Evolutionary conservation across 495 filamentous ascomycete species (phyloP).

Genomic region (Penicillium argentinense): DNA sequence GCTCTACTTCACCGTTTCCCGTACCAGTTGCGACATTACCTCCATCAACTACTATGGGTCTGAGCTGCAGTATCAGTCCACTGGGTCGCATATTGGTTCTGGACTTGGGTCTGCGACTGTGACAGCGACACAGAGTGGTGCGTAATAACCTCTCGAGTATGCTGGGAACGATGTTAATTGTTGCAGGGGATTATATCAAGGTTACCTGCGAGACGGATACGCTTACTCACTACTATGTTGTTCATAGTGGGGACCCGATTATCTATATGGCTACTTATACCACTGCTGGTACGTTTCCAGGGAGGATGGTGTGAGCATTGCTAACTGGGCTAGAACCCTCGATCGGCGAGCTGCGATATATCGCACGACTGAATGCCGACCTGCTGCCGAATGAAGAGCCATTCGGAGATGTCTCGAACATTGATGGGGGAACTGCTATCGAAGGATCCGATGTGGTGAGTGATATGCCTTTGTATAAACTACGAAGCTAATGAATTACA

Average conservation of each 20-base stretch:
- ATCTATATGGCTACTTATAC: constrained; percentile 67
- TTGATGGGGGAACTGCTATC: constrained; percentile 46
- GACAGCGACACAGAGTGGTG: constrained; percentile 41
- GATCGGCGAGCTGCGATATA: constrained; percentile 64
- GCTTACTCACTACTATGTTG: constrained; percentile 63
- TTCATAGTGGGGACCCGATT: constrained; percentile 55
- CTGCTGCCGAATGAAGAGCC: constrained; percentile 54
- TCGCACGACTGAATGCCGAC: constrained; percentile 57
- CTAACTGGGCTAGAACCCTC: constrained; percentile 41
- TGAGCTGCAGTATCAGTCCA: constrained; percentile 54
- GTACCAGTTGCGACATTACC: constrained; percentile 60
- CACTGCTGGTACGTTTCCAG: constrained; percentile 34
- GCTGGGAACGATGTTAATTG: background rate
- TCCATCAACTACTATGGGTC: constrained; percentile 59
- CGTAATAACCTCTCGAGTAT: background rate
- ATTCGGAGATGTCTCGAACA: constrained; percentile 51
- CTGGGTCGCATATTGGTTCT: constrained; percentile 58
- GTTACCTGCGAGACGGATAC: constrained; percentile 60
- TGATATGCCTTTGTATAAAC: background rate
- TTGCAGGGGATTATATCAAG: constrained; percentile 54
- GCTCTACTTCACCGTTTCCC: constrained; percentile 56
- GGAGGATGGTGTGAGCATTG: background rate
- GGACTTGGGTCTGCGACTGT: constrained; percentile 61
- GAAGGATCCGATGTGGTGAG: constrained; percentile 61
- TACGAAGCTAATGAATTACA: constrained; percentile 1